Base-by-base conservation (phyloP, 352 stramenopile genomes). In the Pythium coloratum region DNA sequence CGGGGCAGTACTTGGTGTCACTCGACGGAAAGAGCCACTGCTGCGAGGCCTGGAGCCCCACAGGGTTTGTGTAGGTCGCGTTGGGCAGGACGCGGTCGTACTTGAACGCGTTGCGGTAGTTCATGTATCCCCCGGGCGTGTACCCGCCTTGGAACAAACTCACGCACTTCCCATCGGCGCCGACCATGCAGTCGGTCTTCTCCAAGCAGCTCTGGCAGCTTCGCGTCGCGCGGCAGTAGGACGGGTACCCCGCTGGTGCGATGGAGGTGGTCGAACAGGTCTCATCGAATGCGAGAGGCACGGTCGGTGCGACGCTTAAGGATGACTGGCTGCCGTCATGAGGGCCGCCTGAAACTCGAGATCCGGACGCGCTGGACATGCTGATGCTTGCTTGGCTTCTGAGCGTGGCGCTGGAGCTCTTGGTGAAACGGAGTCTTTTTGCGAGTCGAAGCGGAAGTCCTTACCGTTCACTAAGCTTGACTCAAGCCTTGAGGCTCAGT, bases 121-220 rank as follows among this genome's bases (percentile, higher is more conserved):
- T 44, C 26, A 26, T 47, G 36, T 26, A 56, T 6, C n/a, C 16
- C 46, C 34, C 49, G 46, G 53, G 20, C 28, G 26, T 24, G 50
- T 56, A 61, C 13, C 40, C 47, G 6, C 4, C 36, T 18, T 42
- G 9, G 34, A 53, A 28, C 10, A 65, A 47, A 38, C 59, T 40
- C 26, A 66, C 64, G 26, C 64, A 71, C 8, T 28, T 42, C 30
- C 64, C 64, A 24, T 54, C 49, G 30, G 49, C 14, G 57, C 58
- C 24, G 38, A 71, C 55, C 64, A 71, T 66, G 26, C 64, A 71
- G 6, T 59, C 58, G 3, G 51, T 26, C 58, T 71, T 71, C 33
- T 71, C 47, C 6, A 71, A 53, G 20, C 64, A 71, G 24, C 64
- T 71, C 2, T 42, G 64, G 26, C 64, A 71, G 28, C 57, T 58